Evolutionary conservation across 345 rosid species (phyloP), one percentile per base, ranked within the genome.

Genomic region (Gossypium anomalum): DNA sequence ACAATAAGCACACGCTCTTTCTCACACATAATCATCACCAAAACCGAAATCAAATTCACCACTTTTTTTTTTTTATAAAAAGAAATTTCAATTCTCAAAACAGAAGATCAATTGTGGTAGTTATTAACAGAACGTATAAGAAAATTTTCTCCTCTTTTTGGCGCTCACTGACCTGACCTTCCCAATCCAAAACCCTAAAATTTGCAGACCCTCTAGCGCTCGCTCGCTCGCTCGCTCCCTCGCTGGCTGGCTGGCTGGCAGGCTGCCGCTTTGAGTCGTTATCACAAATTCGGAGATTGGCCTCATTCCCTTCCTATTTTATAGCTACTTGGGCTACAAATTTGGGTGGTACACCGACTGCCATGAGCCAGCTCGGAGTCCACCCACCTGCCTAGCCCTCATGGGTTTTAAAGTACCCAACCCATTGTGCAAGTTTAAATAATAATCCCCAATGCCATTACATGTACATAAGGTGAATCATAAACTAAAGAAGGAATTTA

Each of bases 1-100:
- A 87, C 78, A 82, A 86, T 78, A 91, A 91, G 84, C 85, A 89
- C 85, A 88, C 84, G 70, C 93, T 91, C 92, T 88, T 85, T 90
- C 94, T 87, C 97, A 88, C 97, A 88, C 86, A 85, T 59, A 81
- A 60, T 70, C 84, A 77, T 78, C 76, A 87, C 87, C 85, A 87
- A 80, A 86, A 75, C 74, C 90, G 79, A 87, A 80, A 81, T 66
- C 70, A 66, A 66, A 44, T 66, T 20, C 53, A 66, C 53, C 70
- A 66, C 44, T 12, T 66, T 44, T 20, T 66, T 44, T 19, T 11
- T 8, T 10, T 4, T 17, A 29, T 25, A 61, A 61, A 29, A 29
- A 7, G 15, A 27, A 41, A 9, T 2, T 9, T 44, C n/a, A 38
- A 63, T 66, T 20, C 7, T 11, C 3, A 19, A 65, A 65, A 43